phyloP scores from a whole-genome alignment of 495 filamentous ascomycete genomes.

The Neurospora sp. region DNA sequence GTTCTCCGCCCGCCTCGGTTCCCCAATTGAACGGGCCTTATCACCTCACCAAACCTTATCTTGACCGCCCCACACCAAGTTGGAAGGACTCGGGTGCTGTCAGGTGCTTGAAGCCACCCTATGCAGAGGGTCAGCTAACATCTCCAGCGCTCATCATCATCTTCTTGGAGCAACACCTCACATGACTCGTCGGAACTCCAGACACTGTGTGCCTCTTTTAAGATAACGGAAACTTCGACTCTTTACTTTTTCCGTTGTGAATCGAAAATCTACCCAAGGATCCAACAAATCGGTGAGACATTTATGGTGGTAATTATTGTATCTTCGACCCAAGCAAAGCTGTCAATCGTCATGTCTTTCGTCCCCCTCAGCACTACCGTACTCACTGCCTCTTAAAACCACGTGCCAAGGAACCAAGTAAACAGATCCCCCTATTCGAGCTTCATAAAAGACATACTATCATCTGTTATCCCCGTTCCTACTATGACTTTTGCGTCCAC shows the following conservation, averaged over 20 bases:
- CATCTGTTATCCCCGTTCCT: constrained; percentile 39
- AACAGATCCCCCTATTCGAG: constrained; percentile 25
- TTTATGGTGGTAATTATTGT: neutral
- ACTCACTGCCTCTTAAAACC: neutral
- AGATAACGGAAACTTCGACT: neutral
- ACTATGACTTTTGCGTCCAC: constrained; percentile 41
- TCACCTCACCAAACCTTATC: neutral
- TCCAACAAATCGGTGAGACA: neutral
- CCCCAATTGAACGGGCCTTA: neutral
- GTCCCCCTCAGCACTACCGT: neutral
- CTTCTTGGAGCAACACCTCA: neutral
- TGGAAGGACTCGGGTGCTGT: neutral
- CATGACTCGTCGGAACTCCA: neutral
- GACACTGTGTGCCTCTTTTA: neutral
- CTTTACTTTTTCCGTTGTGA: neutral
- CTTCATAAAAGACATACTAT: constrained; percentile 25
- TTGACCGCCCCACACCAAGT: neutral
- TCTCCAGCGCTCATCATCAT: neutral
- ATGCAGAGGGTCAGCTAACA: neutral
- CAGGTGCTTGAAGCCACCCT: neutral
- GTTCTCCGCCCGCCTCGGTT: neutral
- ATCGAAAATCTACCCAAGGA: neutral
- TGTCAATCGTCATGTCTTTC: neutral
- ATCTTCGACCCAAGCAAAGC: neutral
- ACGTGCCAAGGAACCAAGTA: neutral